These are phyloP conservation scores for Botrytis squamosa DNA, from an alignment of 2,329 filamentous ascomycete species.

Conservation along the genomic window DNA sequence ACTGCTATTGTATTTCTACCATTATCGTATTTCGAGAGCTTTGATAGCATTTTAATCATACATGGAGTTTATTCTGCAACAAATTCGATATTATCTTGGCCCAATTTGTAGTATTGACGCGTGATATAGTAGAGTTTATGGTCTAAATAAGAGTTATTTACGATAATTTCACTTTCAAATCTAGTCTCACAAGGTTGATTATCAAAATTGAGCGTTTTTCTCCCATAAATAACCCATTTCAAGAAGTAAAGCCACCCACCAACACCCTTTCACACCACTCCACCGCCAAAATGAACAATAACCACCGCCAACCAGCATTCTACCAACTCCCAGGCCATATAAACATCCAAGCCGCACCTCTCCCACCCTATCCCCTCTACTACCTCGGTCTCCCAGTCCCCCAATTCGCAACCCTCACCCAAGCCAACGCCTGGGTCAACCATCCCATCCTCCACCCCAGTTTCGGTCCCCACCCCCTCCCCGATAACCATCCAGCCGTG, in stretches of 20 bases:
- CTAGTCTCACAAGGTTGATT: fast-evolving
- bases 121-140: fast-evolving
- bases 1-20: too few species aligned
- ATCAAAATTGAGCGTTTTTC: neutral
- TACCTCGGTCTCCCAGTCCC: neutral
- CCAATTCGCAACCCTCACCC: neutral
- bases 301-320: neutral
- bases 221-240: too few species aligned
- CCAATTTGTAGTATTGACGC: neutral
- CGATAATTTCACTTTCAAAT: neutral
- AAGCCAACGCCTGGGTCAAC: neutral
- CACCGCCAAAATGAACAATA: neutral
- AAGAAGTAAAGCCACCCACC: fast-evolving
- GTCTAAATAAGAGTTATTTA: neutral
- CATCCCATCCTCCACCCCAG: neutral
- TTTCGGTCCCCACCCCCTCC: neutral
- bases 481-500: neutral
- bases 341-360: neutral
- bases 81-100: neutral
- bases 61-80: fast-evolving
- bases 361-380: neutral
- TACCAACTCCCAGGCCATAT: neutral
- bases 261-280: fast-evolving
- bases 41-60: fast-evolving
- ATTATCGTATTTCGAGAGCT: neutral